A percentile compares a stretch with the other conserved stretches of the same genome.
These are phyloP conservation scores for Penicillium pulvis DNA, from an alignment of 495 filamentous ascomycete genomes.

Conservation along the genomic window DNA sequence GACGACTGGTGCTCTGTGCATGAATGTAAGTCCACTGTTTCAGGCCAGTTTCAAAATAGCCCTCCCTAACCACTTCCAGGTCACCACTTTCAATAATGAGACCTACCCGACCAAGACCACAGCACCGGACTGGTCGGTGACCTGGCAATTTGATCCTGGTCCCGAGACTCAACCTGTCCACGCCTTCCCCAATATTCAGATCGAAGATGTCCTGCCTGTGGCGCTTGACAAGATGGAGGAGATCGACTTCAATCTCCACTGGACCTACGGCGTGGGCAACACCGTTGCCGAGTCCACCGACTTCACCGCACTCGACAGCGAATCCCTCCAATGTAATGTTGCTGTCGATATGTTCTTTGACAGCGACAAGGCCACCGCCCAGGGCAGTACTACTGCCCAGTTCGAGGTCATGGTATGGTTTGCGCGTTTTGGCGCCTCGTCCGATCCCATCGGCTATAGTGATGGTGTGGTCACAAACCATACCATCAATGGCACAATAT, in stretches of 20 bases:
- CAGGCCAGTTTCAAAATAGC: background rate
- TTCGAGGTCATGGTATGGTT: conserved; percentile 54
- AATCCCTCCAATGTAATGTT: conserved; percentile 41
- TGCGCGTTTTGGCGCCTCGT: conserved; percentile 25
- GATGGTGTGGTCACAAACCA: conserved; percentile 9
- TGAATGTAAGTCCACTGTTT: conserved; percentile 29
- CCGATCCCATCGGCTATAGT: conserved; percentile 31
- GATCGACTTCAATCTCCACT: conserved; percentile 33
- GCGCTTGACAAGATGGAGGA: conserved; percentile 21
- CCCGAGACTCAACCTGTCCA: conserved; percentile 33
- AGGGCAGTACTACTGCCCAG: conserved; percentile 29
- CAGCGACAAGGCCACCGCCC: conserved; percentile 24
- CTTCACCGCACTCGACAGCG: conserved; percentile 14
- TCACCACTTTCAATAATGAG: conserved; percentile 37
- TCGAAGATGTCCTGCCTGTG: conserved; percentile 29
- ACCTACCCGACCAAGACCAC: conserved; percentile 35
- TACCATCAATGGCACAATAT: conserved; percentile 30
- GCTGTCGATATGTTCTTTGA: conserved; percentile 51
- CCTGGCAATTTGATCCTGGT: conserved; percentile 36
- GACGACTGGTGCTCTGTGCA: conserved; percentile 21
- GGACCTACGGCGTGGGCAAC: conserved; percentile 39
- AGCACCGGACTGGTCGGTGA: conserved; percentile 38
- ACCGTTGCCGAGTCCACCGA: conserved; percentile 16
- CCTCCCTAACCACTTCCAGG: conserved; percentile 20
- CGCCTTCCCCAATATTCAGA: conserved; percentile 41